These are phyloP conservation scores for Erigeron canadensis DNA, from an alignment of 129 eudicot species.

Conservation along the genomic window DNA sequence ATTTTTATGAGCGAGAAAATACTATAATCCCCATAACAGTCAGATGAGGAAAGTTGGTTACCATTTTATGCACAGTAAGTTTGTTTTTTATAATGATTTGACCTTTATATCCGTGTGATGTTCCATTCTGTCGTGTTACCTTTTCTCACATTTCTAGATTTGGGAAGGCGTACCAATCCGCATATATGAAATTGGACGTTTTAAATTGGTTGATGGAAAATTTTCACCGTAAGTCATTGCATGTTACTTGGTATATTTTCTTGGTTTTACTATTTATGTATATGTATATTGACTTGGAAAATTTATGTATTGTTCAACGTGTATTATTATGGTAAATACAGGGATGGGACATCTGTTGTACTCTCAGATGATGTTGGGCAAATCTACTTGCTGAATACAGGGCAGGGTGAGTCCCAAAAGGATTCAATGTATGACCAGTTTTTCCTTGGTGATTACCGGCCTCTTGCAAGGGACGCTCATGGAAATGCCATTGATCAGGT, in stretches of 20 bases:
- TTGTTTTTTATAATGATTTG: neutral
- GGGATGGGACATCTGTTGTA: conserved; percentile 98
- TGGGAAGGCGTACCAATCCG: conserved; percentile 98
- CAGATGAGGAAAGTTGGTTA: neutral
- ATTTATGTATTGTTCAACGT: neutral
- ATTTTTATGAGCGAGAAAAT: too few relatives aligned
- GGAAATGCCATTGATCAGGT: conserved; percentile 90
- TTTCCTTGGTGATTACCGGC: conserved; percentile 97
- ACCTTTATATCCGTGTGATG: neutral
- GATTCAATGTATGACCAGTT: conserved; percentile 98
- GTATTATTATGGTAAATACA: conserved; percentile 30
- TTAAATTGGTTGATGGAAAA: conserved; percentile 94
- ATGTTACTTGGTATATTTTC: neutral
- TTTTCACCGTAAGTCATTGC: conserved; percentile 85
- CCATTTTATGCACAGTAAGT: neutral
- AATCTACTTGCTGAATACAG: conserved; percentile 84
- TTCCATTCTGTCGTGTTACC: conserved; percentile 14
- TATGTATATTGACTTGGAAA: too few relatives aligned
- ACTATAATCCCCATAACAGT: neutral
- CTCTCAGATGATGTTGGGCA: conserved; percentile 98
- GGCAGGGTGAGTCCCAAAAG: conserved; percentile 94
- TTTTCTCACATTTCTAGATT: conserved; percentile 49
- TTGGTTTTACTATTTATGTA: neutral
- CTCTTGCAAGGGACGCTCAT: conserved; percentile 73
- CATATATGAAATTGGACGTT: conserved; percentile 79